These are phyloP conservation scores for Moricandia arvensis DNA, from an alignment of 345 rosid genomes.

Conservation along the genomic window DNA sequence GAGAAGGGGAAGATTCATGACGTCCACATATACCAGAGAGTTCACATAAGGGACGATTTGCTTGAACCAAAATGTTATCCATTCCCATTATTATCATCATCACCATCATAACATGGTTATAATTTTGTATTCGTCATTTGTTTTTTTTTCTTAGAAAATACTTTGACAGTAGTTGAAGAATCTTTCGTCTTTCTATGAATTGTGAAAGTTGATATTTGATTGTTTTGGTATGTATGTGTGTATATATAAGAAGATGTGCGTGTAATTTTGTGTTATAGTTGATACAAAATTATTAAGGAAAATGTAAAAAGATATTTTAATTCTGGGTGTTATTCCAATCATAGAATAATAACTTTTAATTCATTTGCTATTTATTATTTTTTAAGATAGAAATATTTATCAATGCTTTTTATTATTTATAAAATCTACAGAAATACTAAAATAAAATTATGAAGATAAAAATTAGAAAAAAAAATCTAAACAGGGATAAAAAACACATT, in stretches of 20 bases:
- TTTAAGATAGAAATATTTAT: background rate
- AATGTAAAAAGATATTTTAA: background rate
- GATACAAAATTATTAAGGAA: background rate
- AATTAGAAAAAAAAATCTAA: too few species aligned
- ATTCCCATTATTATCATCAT: constrained; percentile 17
- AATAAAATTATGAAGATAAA: background rate
- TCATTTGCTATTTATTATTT: background rate
- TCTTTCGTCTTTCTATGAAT: background rate
- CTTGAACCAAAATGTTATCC: constrained; percentile 18
- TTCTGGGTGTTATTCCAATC: background rate
- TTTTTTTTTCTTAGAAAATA: background rate
- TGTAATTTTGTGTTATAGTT: constrained; percentile 1
- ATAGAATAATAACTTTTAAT: background rate
- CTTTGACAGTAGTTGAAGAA: background rate
- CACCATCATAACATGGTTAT: constrained; percentile 1
- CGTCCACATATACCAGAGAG: background rate
- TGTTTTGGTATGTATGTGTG: background rate
- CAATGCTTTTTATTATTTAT: background rate
- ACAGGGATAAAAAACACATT: too few species aligned
- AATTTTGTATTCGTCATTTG: constrained; percentile 13
- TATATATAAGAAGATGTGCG: background rate
- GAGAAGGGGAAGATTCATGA: background rate
- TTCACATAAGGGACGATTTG: background rate
- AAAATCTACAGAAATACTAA: background rate
- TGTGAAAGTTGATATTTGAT: background rate